Conservation (phyloP, 2,329 filamentous ascomycete genomes). For the Alternaria brassicicola region DNA sequence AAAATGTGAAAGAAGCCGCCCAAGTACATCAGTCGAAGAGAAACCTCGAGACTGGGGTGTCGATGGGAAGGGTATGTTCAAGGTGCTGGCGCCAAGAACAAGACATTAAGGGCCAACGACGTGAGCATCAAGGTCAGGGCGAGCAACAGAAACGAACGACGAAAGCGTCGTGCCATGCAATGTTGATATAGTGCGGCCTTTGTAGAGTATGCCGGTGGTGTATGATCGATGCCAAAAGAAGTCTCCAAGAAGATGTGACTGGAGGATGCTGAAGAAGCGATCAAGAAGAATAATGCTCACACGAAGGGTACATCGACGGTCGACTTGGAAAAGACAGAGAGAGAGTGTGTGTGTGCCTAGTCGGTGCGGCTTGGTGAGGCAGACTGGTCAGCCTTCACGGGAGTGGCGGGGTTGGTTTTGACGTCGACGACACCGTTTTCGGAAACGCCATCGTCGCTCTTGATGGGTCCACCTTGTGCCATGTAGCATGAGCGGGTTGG, state of each 20-base stretch:
- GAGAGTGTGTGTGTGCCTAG: constrained; percentile 23
- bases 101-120: constrained; percentile 29
- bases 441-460: constrained; percentile 38
- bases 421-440: constrained; percentile 38
- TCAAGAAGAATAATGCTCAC: constrained; percentile 40
- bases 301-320: constrained; percentile 22
- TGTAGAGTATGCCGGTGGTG: constrained; percentile 22
- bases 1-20: constrained; percentile 30
- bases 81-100: constrained; percentile 20
- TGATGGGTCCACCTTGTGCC: constrained; percentile 32
- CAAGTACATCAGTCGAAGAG: constrained; percentile 15
- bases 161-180: constrained; percentile 11
- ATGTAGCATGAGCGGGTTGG: constrained; percentile 40
- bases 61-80: constrained; percentile 30
- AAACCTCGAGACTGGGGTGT: constrained; percentile 17
- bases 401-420: constrained; percentile 45
- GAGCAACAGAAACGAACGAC: constrained; percentile 26
- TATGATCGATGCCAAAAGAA: constrained; percentile 28
- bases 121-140: constrained; percentile 15
- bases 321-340: constrained; percentile 3
- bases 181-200: constrained; percentile 19
- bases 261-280: constrained; percentile 36
- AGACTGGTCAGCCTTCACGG: constrained; percentile 37
- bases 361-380: constrained; percentile 40
- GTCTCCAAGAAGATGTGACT: constrained; percentile 26